A percentile compares a stretch with the other conserved stretches of the same genome.
phyloP scores from a whole-genome alignment of 371 early-diverging fungal genomes.

The Blakeslea trispora region DNA sequence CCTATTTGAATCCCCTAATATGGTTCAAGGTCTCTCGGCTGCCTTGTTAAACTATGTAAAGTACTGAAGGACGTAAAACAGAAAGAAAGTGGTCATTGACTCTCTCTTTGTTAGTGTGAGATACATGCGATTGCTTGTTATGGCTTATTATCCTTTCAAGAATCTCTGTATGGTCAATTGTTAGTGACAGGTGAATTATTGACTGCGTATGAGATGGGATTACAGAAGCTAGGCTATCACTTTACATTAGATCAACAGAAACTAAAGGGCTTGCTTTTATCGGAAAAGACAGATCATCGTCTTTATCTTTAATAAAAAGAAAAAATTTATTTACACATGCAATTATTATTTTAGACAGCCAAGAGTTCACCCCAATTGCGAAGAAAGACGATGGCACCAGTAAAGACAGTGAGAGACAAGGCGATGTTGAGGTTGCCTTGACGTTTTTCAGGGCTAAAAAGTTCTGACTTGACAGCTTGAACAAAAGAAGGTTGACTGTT shows the following conservation, averaged over 20 bases:
- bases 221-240: constrained; percentile 26
- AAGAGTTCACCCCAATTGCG: constrained; percentile 67
- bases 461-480: constrained; percentile 48
- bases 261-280: constrained; percentile 22
- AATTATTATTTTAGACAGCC: constrained; percentile 51
- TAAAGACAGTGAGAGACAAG: constrained; percentile 63
- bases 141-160: constrained; percentile 43
- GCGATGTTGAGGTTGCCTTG: constrained; percentile 64
- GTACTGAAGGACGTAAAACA: too few relatives aligned
- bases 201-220: constrained; percentile 33
- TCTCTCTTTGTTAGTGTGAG: constrained; percentile 39
- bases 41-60: constrained; percentile 45
- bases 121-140: constrained; percentile 41
- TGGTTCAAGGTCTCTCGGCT: constrained; percentile 39
- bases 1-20: constrained; percentile 38
- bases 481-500: constrained; percentile 33
- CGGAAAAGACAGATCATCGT: constrained; percentile 47
- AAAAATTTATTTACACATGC: background rate
- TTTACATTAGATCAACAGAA: constrained; percentile 13
- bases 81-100: background rate
- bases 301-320: constrained; percentile 37
- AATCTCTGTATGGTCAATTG: constrained; percentile 41
- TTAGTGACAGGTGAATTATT: constrained; percentile 40
- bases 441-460: constrained; percentile 56
- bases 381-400: constrained; percentile 65